Conservation (phyloP, 2,329 filamentous ascomycete species). For the Alternaria novae-zelandiae region DNA sequence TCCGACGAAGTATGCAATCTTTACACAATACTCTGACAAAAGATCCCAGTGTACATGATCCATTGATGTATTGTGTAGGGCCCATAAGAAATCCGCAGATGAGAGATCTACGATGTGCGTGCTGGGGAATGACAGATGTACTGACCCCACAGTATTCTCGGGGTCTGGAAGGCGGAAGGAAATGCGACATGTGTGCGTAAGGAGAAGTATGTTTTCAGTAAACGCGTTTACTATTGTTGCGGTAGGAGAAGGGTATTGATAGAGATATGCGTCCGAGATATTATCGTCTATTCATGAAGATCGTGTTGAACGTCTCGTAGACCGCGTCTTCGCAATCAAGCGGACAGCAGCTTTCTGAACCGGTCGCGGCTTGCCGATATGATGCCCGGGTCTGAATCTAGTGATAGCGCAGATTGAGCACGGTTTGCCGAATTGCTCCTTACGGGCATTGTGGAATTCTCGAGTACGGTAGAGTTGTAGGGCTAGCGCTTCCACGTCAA, state of each 20-base stretch:
- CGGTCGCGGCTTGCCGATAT: background rate
- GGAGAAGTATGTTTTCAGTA: background rate
- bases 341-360: background rate
- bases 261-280: background rate
- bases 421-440: conserved; percentile 29
- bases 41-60: background rate
- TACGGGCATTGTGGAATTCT: conserved; percentile 33
- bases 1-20: background rate
- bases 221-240: background rate
- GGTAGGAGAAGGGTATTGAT: background rate
- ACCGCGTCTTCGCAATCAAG: background rate
- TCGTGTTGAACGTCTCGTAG: background rate
- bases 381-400: background rate
- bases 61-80: background rate
- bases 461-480: conserved; percentile 38
- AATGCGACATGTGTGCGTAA: background rate
- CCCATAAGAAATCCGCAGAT: background rate
- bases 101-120: background rate
- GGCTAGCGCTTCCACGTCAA: conserved; percentile 40
- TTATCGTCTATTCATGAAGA: background rate
- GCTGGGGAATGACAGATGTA: fast-evolving
- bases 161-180: background rate
- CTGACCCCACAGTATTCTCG: background rate
- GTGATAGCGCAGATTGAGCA: conserved; percentile 34
- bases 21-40: background rate